Evolutionary conservation across 164 flowering plant species (phyloP), one percentile per base, ranked within the genome.

Genomic region (Stephania cephalantha): DNA sequence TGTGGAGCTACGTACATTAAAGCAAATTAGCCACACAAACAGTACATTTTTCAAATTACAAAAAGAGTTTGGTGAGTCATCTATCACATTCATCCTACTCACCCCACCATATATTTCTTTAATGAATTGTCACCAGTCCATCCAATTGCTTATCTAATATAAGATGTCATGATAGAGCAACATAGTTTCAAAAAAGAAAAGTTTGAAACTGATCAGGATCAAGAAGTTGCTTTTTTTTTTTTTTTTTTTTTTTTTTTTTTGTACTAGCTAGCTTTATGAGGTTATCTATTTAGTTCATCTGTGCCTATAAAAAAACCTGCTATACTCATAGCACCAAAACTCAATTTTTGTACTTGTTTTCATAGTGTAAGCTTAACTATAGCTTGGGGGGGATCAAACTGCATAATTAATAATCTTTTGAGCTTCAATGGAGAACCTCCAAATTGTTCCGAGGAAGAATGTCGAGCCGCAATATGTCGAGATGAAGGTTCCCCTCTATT

Each of bases 401-500:
- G 0, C 42, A 35, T 35, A 35, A 35, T 35, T 35, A 35, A 2
- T 35, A 35, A 35, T 35, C 42, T 35, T 4, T 35, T 35, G 42
- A 4, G 29, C 20, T 50, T 10, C 17, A 58, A 90, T 88, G 93
- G 88, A 74, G 3, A 69, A 87, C 74, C 70, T 88, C 82, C 94
- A 93, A 81, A 89, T 93, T 29, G 89, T 91, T 73, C 83, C 83
- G 0, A 29, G 58, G 73, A 88, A 84, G 84, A 84, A 83, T 31
- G 98, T 94, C 68, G 97, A 91, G 83, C 87, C 97, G n/a, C 98
- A 94, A 76, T 89, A 85, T 46, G 95, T 94, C 75, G 92, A 91
- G 76, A 88, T 94, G 98, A 91, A 76, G 90, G 97, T 91, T 72
- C 98, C 97, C 74, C 80, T 91, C 7, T 94, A 94, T 64, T 91